Conservation (phyloP, 768 basidiomycete species). For the Rubroboletus pulcherrimus region DNA sequence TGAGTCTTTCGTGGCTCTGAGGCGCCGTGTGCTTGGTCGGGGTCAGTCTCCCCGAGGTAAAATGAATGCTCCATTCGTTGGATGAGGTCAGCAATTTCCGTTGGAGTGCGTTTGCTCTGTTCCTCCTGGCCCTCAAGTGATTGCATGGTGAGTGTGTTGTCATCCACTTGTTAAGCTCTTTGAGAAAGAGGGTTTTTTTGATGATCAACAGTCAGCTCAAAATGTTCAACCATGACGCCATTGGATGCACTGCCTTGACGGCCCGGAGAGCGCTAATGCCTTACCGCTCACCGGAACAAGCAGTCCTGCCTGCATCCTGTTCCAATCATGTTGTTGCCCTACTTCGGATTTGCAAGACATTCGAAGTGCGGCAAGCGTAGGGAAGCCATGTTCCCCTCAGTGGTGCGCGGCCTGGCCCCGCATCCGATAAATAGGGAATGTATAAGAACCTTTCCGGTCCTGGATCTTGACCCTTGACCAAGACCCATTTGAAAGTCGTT, state of each 20-base stretch:
- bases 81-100: slow-evolving; percentile 29
- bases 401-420: slow-evolving; percentile 20
- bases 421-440: slow-evolving; percentile 20
- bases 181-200: slow-evolving; percentile 28
- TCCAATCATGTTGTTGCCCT: slow-evolving; percentile 30
- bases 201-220: slow-evolving; percentile 26
- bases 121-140: slow-evolving; percentile 10
- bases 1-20: slow-evolving; percentile 11
- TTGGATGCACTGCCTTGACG: slow-evolving; percentile 24
- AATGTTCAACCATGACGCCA: slow-evolving; percentile 25
- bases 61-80: slow-evolving; percentile 16
- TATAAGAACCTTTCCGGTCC: slow-evolving; percentile 28
- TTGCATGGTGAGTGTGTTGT: slow-evolving; percentile 13
- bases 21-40: slow-evolving; percentile 7
- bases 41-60: slow-evolving; percentile 7
- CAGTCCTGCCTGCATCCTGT: slow-evolving; percentile 29
- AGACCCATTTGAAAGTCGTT: slow-evolving; percentile 22
- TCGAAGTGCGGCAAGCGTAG: slow-evolving; percentile 26
- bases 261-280: slow-evolving; percentile 22
- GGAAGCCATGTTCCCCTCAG: slow-evolving; percentile 26
- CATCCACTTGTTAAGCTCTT: slow-evolving; percentile 29
- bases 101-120: slow-evolving; percentile 1
- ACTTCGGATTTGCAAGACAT: slow-evolving; percentile 32
- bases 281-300: slow-evolving; percentile 30
- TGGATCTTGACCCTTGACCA: slow-evolving; percentile 25